A percentile compares a stretch with the other conserved stretches of the same genome.
Evolutionary conservation across 108 stramenopile species (phyloP).

Genomic region (Nitzschia sp.): DNA sequence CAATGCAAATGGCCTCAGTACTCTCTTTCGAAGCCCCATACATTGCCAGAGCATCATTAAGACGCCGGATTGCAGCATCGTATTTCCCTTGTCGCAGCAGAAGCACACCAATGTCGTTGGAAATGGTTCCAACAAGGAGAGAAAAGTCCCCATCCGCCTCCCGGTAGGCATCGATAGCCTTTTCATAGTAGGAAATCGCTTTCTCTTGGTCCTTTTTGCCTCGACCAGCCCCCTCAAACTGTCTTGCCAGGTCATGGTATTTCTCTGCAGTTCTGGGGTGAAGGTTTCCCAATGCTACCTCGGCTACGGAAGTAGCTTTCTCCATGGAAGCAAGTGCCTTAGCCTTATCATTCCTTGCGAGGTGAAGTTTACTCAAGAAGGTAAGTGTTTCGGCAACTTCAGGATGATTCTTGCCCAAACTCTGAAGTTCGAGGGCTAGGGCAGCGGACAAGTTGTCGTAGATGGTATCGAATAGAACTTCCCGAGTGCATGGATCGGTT

Average conservation of each 20-base stretch:
- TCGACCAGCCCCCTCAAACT: conserved; percentile 20
- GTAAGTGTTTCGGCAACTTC: conserved; percentile 37
- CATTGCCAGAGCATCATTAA: conserved; percentile 31
- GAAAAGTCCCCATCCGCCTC: conserved; percentile 21
- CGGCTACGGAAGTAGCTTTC: conserved; percentile 21
- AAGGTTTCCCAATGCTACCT: conserved; percentile 26
- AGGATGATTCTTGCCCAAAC: conserved; percentile 41
- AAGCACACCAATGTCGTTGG: conserved; percentile 42
- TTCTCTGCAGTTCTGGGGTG: conserved; percentile 40
- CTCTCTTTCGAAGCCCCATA: conserved; percentile 9
- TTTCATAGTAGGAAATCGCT: conserved; percentile 30
- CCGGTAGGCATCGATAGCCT: conserved; percentile 21
- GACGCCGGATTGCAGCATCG: conserved; percentile 23
- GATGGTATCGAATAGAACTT: conserved; percentile 25
- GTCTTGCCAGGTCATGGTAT: conserved; percentile 26
- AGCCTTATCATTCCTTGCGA: conserved; percentile 14
- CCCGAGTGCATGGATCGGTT: conserved; percentile 1
- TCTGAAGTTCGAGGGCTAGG: conserved; percentile 28
- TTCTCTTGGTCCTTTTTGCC: conserved; percentile 9
- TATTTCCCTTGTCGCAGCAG: conserved; percentile 28
- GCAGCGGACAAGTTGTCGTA: conserved; percentile 26
- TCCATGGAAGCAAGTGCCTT: conserved; percentile 31
- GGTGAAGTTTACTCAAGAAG: conserved; percentile 23
- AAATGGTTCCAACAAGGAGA: conserved; percentile 18
- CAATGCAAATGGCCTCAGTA: conserved; percentile 4